These are phyloP conservation scores for Nicotiana sylvestris DNA, from an alignment of 257 asterid species.

Conservation along the genomic window DNA sequence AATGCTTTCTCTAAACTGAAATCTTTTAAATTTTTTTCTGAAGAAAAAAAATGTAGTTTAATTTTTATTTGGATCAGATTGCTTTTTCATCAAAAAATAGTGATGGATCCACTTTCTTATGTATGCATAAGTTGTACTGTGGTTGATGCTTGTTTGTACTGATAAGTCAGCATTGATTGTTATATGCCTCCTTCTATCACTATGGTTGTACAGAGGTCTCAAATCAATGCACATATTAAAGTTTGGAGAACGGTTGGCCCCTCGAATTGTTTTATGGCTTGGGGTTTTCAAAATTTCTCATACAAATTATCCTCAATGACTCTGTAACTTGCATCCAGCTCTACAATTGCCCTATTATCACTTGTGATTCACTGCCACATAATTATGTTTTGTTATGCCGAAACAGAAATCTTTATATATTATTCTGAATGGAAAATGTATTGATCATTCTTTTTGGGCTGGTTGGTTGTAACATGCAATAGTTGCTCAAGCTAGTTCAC, in stretches of 20 bases:
- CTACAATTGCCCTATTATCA: no score
- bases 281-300: conserved; percentile 49
- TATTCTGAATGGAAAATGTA: no score
- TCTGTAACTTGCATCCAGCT: no score
- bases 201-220: background rate
- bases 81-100: no score
- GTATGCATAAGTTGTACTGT: conserved; percentile 15
- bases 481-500: background rate
- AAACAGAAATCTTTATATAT: no score
- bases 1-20: no score
- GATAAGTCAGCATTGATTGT: background rate
- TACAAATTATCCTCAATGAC: background rate
- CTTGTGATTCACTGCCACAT: no score
- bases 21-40: no score
- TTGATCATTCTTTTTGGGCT: background rate
- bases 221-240: conserved; percentile 33
- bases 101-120: no score
- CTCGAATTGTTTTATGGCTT: conserved; percentile 25
- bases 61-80: no score
- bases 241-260: conserved; percentile 51
- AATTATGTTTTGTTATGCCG: no score
- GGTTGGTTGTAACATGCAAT: background rate
- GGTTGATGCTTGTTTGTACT: conserved; percentile 44
- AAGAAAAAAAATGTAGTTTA: no score
- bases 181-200: background rate